These are phyloP conservation scores for Globisporangium takayamanum DNA, from an alignment of 352 stramenopile genomes.

Conservation along the genomic window DNA sequence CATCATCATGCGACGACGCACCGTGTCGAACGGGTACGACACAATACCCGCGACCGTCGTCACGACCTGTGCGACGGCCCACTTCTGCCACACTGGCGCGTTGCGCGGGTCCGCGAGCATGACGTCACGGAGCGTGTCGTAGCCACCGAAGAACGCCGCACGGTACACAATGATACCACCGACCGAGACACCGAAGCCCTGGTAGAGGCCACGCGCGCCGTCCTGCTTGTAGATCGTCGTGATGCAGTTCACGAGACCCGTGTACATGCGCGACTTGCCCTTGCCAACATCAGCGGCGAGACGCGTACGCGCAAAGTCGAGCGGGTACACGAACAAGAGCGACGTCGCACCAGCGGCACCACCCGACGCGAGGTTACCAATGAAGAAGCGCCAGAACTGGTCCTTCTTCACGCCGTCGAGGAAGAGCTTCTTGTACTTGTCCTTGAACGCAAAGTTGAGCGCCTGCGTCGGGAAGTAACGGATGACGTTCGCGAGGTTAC, in stretches of 20 bases:
- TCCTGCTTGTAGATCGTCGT: slow-evolving; percentile 92
- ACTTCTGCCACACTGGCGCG: slow-evolving; percentile 86
- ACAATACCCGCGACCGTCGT: slow-evolving; percentile 89
- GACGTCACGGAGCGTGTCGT: slow-evolving; percentile 94
- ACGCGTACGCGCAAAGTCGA: slow-evolving; percentile 98
- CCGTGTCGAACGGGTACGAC: slow-evolving; percentile 96
- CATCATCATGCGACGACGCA: slow-evolving; percentile 97
- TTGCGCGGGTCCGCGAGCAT: slow-evolving; percentile 81
- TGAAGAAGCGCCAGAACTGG: slow-evolving; percentile 98
- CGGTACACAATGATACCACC: slow-evolving; percentile 99
- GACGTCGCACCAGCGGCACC: slow-evolving; percentile 96
- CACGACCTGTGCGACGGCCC: slow-evolving; percentile 88
- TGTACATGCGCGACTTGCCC: slow-evolving; percentile 97
- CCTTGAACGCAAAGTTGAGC: slow-evolving; percentile 92
- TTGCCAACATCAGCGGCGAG: slow-evolving; percentile 97
- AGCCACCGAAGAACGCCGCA: slow-evolving; percentile 97
- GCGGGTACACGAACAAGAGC: slow-evolving; percentile 95
- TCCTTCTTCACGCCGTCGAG: slow-evolving; percentile 90
- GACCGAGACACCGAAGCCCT: slow-evolving; percentile 98
- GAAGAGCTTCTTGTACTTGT: slow-evolving; percentile 91
- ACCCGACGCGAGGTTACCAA: slow-evolving; percentile 97
- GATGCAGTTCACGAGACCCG: slow-evolving; percentile 96
- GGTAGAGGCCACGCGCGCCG: slow-evolving; percentile 94
- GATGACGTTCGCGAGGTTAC: slow-evolving; percentile 90
- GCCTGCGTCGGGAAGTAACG: slow-evolving; percentile 92